Conservation (phyloP, 768 basidiomycete genomes). For the Boletus coccyginus region DNA sequence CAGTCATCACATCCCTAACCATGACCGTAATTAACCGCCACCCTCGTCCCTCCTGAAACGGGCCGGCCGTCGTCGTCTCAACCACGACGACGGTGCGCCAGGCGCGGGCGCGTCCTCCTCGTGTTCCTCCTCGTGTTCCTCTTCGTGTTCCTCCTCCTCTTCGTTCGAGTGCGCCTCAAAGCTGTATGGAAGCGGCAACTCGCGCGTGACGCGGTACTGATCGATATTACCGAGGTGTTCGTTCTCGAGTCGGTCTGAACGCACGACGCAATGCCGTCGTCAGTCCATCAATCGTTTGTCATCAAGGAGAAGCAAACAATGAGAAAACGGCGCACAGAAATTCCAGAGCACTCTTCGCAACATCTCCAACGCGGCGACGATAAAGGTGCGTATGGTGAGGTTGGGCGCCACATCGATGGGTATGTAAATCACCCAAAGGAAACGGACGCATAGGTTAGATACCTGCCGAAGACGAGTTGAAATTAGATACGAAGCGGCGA, state of each 20-base stretch:
- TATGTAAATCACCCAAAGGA: slow-evolving; percentile 80
- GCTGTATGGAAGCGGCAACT: slow-evolving; percentile 79
- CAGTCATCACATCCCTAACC: background rate
- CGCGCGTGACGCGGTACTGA: slow-evolving; percentile 85
- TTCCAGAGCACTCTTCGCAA: slow-evolving; percentile 88
- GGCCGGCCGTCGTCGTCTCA: background rate
- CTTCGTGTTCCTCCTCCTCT: slow-evolving; percentile 46
- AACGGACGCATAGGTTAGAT: slow-evolving; percentile 72
- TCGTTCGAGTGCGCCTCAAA: slow-evolving; percentile 48
- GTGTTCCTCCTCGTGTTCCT: background rate
- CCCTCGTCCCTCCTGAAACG: background rate
- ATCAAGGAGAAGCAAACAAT: background rate
- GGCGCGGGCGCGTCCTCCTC: too few relatives aligned
- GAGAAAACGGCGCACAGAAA: slow-evolving; percentile 55
- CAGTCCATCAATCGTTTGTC: background rate
- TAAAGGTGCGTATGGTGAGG: slow-evolving; percentile 58
- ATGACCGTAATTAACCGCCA: background rate
- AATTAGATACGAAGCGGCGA: background rate
- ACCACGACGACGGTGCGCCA: background rate
- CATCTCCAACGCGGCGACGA: slow-evolving; percentile 71
- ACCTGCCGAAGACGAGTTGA: slow-evolving; percentile 40
- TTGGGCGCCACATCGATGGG: slow-evolving; percentile 52
- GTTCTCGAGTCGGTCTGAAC: slow-evolving; percentile 73
- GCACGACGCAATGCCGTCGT: too few relatives aligned
- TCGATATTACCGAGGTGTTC: slow-evolving; percentile 96